Evolutionary conservation across 23 red algal genomes (phyloP).

Genomic region (Gracilaria domingensis): DNA sequence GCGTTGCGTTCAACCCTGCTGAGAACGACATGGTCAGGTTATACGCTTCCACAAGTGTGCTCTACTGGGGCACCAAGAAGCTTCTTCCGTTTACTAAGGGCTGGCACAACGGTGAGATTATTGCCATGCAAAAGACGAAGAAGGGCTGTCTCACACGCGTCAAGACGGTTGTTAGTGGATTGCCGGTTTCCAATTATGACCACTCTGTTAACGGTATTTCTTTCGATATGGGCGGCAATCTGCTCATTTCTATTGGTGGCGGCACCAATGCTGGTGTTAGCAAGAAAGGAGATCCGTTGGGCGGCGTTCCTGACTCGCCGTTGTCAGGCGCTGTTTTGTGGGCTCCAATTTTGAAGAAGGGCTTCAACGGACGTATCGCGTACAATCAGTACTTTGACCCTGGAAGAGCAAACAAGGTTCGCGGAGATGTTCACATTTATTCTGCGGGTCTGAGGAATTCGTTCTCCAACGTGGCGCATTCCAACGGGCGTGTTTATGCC

Average conservation of each 20-base stretch:
- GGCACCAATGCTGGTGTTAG: conserved; percentile 69
- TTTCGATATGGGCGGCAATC: conserved; percentile 58
- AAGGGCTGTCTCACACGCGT: conserved; percentile 56
- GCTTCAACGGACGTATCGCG: conserved; percentile 55
- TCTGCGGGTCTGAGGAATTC: conserved; percentile 67
- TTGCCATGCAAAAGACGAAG: conserved; percentile 53
- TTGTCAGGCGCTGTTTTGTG: conserved; percentile 66
- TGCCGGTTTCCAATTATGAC: conserved; percentile 76
- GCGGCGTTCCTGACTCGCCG: conserved; percentile 68
- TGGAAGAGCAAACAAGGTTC: conserved; percentile 45
- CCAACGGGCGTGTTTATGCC: conserved; percentile 73
- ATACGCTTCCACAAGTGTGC: conserved; percentile 57
- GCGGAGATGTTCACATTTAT: conserved; percentile 60
- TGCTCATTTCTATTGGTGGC: conserved; percentile 63
- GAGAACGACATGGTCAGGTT: conserved; percentile 29
- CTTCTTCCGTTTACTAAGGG: conserved; percentile 45
- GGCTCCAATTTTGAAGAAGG: conserved; percentile 52
- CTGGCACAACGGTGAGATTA: conserved; percentile 71
- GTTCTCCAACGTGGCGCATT: conserved; percentile 52
- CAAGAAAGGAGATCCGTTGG: conserved; percentile 55
- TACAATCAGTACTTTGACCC: conserved; percentile 63
- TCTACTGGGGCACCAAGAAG: conserved; percentile 59
- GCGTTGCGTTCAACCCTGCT: conserved; percentile 77
- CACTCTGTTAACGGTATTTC: conserved; percentile 74
- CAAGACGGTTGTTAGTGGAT: conserved; percentile 49